Percentiles rank a stretch among this genome's conserved stretches.
phyloP scores from a whole-genome alignment of 345 rosid genomes.

The Laguncularia racemosa region DNA sequence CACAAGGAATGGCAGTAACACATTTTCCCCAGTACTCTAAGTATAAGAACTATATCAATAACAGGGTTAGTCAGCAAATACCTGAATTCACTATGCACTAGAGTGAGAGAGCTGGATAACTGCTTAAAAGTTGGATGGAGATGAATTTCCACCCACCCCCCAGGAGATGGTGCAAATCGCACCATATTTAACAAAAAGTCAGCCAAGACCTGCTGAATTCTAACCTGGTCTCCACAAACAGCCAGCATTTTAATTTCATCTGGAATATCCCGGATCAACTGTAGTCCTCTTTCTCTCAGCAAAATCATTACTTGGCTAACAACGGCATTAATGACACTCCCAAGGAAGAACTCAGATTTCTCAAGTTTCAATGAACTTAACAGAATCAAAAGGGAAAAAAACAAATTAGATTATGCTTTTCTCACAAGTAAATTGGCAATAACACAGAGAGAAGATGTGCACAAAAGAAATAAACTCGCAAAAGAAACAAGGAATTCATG shows the following conservation, averaged over 20 bases:
- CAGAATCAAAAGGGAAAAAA: constrained; percentile 10
- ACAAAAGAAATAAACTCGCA: too few species aligned
- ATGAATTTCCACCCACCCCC: constrained; percentile 93
- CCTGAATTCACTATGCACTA: constrained; percentile 74
- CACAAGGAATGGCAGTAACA: too few species aligned
- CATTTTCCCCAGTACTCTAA: too few species aligned
- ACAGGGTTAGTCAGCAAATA: constrained; percentile 9
- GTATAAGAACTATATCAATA: too few species aligned
- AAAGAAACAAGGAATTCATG: too few species aligned
- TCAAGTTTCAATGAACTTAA: constrained; percentile 72
- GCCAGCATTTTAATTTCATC: constrained; percentile 73
- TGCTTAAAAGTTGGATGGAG: constrained; percentile 55
- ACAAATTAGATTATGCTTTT: constrained; percentile 11
- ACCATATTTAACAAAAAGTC: constrained; percentile 86
- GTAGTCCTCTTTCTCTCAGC: constrained; percentile 71
- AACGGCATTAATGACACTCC: constrained; percentile 82
- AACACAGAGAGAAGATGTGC: neutral
- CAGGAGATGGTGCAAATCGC: constrained; percentile 60
- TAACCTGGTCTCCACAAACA: constrained; percentile 83
- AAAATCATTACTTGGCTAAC: constrained; percentile 90
- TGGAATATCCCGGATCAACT: constrained; percentile 91
- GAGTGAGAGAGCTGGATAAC: constrained; percentile 35
- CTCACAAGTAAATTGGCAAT: constrained; percentile 6
- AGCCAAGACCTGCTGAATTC: constrained; percentile 88
- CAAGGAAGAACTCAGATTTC: constrained; percentile 68